Percentiles rank a stretch among this genome's conserved stretches.
Conservation (phyloP, 2,329 filamentous ascomycete species). For the Phialemoniopsis sp. region DNA sequence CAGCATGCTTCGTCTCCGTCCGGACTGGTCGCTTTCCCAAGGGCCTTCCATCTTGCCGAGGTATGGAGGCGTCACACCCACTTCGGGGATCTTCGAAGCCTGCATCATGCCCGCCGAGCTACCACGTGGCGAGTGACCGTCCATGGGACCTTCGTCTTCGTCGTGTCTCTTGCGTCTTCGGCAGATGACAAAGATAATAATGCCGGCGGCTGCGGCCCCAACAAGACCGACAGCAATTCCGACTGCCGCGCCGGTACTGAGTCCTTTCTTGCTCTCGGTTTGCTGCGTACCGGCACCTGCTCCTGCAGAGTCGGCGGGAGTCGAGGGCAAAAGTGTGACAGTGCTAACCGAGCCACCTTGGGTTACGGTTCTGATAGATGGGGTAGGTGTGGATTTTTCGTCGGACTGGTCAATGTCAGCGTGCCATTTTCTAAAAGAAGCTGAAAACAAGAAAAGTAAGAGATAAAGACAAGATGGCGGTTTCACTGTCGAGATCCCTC, state of each 20-base stretch:
- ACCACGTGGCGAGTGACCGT: conserved; percentile 42
- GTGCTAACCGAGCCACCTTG: conserved; percentile 48
- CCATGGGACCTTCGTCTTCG: conserved; percentile 35
- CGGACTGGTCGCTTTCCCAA: conserved; percentile 30
- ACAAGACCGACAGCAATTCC: conserved; percentile 49
- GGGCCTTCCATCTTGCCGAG: conserved; percentile 2
- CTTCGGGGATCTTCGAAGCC: conserved; percentile 36
- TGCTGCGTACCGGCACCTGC: neutral
- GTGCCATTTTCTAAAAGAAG: too few relatives aligned
- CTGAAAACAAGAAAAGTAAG: neutral
- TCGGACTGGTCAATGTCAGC: conserved; percentile 2
- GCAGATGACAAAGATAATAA: conserved; percentile 34
- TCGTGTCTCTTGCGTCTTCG: conserved; percentile 26
- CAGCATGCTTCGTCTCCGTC: conserved; percentile 43
- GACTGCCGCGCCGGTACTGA: conserved; percentile 43
- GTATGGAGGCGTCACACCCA: conserved; percentile 23
- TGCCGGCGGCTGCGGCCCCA: conserved; percentile 17
- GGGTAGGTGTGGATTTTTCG: conserved; percentile 20
- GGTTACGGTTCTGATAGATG: conserved; percentile 48
- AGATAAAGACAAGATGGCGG: neutral
- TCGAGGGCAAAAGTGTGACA: conserved; percentile 47
- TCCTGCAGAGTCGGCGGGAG: conserved; percentile 14
- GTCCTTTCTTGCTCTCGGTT: conserved; percentile 12
- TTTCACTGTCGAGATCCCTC: too few relatives aligned
- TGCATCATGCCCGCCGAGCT: conserved; percentile 45